A percentile compares a stretch with the other conserved stretches of the same genome.
Evolutionary conservation across 2,329 filamentous ascomycete species (phyloP).

Genomic region (Aspergillus japonicus): DNA sequence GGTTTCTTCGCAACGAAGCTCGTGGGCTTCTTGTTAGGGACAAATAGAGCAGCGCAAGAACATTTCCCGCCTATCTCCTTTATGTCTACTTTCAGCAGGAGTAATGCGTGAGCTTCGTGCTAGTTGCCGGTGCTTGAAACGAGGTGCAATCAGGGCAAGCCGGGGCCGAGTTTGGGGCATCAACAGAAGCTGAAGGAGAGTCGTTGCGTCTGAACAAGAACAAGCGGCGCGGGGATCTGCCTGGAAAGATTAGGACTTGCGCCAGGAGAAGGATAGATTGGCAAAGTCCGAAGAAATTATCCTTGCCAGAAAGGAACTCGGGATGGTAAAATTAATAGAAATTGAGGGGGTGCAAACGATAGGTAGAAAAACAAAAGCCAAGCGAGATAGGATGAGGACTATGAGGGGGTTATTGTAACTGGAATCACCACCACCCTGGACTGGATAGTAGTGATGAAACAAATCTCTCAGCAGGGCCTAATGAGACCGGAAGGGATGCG

Average conservation of each 20-base stretch:
- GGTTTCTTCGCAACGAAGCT: background rate
- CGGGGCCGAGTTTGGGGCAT: background rate
- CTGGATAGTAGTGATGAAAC: background rate
- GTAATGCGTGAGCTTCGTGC: background rate
- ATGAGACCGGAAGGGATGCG: conserved; percentile 9
- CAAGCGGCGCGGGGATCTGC: background rate
- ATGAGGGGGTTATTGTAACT: background rate
- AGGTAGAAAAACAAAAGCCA: background rate
- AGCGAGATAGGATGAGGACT: background rate
- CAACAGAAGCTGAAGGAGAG: background rate
- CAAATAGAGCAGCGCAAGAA: background rate
- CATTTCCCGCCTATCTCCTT: background rate
- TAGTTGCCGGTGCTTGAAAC: background rate
- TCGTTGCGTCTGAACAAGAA: background rate
- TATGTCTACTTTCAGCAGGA: background rate
- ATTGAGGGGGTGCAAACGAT: background rate
- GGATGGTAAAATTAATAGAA: too few species aligned
- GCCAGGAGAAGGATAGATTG: background rate
- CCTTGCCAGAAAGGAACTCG: background rate
- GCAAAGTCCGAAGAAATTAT: background rate
- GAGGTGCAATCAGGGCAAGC: background rate
- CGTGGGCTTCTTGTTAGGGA: background rate
- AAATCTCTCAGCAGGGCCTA: background rate
- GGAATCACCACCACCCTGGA: background rate
- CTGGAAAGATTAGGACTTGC: background rate